Evolutionary conservation across 306 rosid genomes (phyloP).

Genomic region (Nissolia schottii): DNA sequence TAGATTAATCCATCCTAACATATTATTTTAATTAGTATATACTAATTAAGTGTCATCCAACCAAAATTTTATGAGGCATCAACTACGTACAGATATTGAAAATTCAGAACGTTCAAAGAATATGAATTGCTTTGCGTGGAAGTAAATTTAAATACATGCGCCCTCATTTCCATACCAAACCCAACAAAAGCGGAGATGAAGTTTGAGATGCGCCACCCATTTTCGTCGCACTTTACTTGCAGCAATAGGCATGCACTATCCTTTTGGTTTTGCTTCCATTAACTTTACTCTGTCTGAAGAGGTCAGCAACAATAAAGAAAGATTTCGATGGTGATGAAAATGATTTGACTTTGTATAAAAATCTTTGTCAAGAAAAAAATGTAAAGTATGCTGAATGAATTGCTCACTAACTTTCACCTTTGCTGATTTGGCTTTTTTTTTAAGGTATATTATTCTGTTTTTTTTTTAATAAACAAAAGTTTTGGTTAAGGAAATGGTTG

Average conservation of each 20-base stretch:
- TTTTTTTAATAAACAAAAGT: too few relatives aligned
- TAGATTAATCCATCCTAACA: neutral
- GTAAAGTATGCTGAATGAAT: too few relatives aligned
- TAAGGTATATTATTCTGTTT: too few relatives aligned
- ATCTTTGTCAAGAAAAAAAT: too few relatives aligned
- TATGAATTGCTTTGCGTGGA: slow-evolving; percentile 10
- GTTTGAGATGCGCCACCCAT: neutral
- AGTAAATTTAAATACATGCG: slow-evolving; percentile 1
- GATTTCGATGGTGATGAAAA: neutral
- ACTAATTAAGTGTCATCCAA: too few relatives aligned
- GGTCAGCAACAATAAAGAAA: neutral
- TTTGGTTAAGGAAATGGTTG: too few relatives aligned
- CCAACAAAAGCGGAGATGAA: neutral
- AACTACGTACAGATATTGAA: neutral
- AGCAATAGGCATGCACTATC: neutral
- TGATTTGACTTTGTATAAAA: neutral
- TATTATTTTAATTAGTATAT: too few relatives aligned
- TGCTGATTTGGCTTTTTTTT: too few relatives aligned
- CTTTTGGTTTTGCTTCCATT: neutral
- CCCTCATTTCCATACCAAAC: neutral
- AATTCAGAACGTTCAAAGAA: neutral
- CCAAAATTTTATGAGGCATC: neutral
- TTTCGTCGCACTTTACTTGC: neutral
- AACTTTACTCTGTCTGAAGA: neutral
- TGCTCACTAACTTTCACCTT: too few relatives aligned